Evolutionary conservation across 2,329 filamentous ascomycete species (phyloP), one percentile per base, ranked within the genome.

Genomic region (Ascosphaera aggregata): DNA sequence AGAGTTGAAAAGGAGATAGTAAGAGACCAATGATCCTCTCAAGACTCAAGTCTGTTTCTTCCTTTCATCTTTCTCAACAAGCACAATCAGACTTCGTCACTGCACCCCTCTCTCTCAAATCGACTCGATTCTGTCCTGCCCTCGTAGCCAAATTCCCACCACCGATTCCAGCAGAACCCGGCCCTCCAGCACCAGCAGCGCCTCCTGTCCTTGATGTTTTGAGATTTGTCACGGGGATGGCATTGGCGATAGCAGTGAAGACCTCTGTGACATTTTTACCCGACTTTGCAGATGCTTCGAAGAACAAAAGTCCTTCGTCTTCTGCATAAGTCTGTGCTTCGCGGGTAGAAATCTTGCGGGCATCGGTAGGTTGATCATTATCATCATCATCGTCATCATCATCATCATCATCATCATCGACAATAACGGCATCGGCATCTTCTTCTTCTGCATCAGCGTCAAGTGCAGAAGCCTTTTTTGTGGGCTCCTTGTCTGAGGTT

Each of bases 221-320:
- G 56, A 95, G 64, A 45, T 82, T 93, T 39, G 84, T 92, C 66
- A 98, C 89, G 1, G 89, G 89, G 51, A 98, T 98, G 32, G 85
- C 84, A 54, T 95, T 95, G 43, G 89, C 89, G 54, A 98, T 98
- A 22, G 89, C 89, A 36, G 85, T 94, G 55, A 98, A 98, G 22
- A 98, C 89, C 50, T 94, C 86, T 39, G 78, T 74, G 31, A 98
- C 89, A 56, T 94, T 94, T 54, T 79, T 71, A 18, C 89, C 89
- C 3, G 82, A 89, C 73, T 98, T 98, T 37, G 89, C 89, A 55
- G 81, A 92, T 13, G 89, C 98, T 66, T 98, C 89, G 57, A 94
- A 95, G 64, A 98, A 98, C 46, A 98, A 59, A 47, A 98, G 63
- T 40, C 76, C 73, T 60, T 98, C 89, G 59, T 95, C 86, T 48